Base-by-base conservation (phyloP, 2,329 filamentous ascomycete species). In the Penicillium sp. region DNA sequence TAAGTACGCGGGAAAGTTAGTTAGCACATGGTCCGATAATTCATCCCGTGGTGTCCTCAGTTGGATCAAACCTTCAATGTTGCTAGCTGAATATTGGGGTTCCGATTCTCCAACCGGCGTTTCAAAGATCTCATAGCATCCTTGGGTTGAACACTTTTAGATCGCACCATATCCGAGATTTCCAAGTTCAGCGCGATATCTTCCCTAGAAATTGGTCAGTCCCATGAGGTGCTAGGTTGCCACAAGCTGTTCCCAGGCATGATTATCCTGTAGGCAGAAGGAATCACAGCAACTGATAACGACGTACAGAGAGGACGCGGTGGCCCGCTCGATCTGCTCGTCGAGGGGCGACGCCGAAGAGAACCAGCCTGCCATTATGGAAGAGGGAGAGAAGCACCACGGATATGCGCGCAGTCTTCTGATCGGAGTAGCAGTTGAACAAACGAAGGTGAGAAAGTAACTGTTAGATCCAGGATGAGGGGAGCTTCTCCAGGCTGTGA, bases 51-150 rank as follows among this genome's bases (percentile, higher is more conserved):
- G n/a, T n/a, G n/a, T 28, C 24, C 24, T 5, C 24, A 40, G 28
- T 31, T 4, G 11, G n/a, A 29, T 58, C 79, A 55, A 81, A 94
- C 91, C 75, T 94, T 95, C 51, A 99, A 79, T n/a, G 94, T 90
- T 65, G 92, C 94, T 31, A 99, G 81, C 79, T 99, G 94, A 31
- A 94, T 88, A 74, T 99, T 99, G 31, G 94, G 94, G 71, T 99
- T 99, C 81, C 92, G 96, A 81, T 96, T 92, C 76, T 91, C 92
- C 80, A 99, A 92, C 73, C 94, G 88, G 71, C 87, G 87, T 79
- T 97, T 97, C 68, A 99, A 80, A 39, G 91, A 93, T 73, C 92
- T 90, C 94, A 99, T 99, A 59, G 94, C 94, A 76, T 99, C 94
- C 76, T 93, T 97, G 50, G 94, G 93, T 74, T 92, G 92, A 47